These are phyloP conservation scores for Fraxinus nigra DNA, from an alignment of 305 asterid genomes.

Conservation along the genomic window DNA sequence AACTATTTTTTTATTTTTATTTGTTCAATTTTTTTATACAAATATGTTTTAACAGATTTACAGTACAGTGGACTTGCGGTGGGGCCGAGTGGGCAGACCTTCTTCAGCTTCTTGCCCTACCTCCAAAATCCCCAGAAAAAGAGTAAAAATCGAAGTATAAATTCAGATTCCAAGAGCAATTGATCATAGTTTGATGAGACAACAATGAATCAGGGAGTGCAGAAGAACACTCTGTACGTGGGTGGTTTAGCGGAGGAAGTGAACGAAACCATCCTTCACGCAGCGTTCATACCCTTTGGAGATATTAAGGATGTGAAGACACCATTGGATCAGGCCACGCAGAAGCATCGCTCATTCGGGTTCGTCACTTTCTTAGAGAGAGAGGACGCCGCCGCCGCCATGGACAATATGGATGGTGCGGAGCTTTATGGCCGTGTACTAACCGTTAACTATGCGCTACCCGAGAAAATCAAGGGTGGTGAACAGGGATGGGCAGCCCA, in stretches of 20 bases:
- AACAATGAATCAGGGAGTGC: conserved; percentile 78
- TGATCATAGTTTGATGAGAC: background rate
- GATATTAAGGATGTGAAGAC: conserved; percentile 96
- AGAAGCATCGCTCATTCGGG: conserved; percentile 95
- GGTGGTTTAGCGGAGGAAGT: conserved; percentile 97
- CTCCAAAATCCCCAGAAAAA: background rate
- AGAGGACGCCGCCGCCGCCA: conserved; percentile 91
- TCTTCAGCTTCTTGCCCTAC: background rate
- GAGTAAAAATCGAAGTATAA: background rate
- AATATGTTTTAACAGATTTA: background rate
- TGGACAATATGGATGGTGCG: conserved; percentile 98
- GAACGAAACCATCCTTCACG: conserved; percentile 81
- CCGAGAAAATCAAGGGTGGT: conserved; percentile 92
- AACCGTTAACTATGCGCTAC: conserved; percentile 89
- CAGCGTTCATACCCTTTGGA: conserved; percentile 95
- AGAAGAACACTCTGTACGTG: conserved; percentile 91
- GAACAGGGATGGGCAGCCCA: conserved; percentile 97
- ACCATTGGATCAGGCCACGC: conserved; percentile 90
- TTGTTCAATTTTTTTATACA: background rate
- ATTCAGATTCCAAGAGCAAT: background rate
- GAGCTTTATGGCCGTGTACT: conserved; percentile 94
- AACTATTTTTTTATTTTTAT: too few relatives aligned
- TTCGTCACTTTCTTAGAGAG: conserved; percentile 91
- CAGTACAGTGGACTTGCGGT: background rate
- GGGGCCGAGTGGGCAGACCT: background rate